Percentiles rank a stretch among this genome's conserved stretches.
phyloP scores from a whole-genome alignment of 345 rosid genomes.

The Eucalyptus tenuipes region DNA sequence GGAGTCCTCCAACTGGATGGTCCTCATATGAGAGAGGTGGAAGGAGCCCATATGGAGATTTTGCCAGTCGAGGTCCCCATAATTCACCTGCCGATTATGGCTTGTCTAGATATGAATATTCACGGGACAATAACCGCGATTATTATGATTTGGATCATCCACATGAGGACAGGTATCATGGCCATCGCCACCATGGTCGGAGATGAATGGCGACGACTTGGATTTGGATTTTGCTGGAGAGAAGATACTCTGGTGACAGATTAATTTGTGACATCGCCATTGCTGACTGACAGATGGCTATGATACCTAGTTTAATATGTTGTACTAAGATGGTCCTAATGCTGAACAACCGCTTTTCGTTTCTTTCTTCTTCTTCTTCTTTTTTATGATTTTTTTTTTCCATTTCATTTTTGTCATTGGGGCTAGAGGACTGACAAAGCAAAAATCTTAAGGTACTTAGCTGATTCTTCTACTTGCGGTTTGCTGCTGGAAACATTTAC shows the following conservation, averaged over 20 bases:
- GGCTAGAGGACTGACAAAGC: background rate
- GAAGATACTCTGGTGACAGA: background rate
- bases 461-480: background rate
- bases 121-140: background rate
- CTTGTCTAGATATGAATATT: slow-evolving; percentile 11
- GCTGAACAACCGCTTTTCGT: background rate
- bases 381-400: background rate
- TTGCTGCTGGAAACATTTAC: background rate
- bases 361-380: background rate
- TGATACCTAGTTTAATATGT: background rate
- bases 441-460: background rate
- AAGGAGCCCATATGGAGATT: slow-evolving; percentile 30
- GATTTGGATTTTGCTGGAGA: background rate
- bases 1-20: slow-evolving; percentile 13
- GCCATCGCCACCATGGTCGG: slow-evolving; percentile 7
- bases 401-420: background rate
- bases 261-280: background rate
- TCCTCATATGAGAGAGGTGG: slow-evolving; percentile 29
- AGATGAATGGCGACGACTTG: background rate
- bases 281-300: background rate
- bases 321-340: background rate
- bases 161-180: background rate
- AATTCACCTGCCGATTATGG: slow-evolving; percentile 15
- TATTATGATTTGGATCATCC: background rate
- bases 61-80: background rate